These are phyloP conservation scores for Turritis glabra DNA, from an alignment of 345 rosid genomes.

Conservation along the genomic window DNA sequence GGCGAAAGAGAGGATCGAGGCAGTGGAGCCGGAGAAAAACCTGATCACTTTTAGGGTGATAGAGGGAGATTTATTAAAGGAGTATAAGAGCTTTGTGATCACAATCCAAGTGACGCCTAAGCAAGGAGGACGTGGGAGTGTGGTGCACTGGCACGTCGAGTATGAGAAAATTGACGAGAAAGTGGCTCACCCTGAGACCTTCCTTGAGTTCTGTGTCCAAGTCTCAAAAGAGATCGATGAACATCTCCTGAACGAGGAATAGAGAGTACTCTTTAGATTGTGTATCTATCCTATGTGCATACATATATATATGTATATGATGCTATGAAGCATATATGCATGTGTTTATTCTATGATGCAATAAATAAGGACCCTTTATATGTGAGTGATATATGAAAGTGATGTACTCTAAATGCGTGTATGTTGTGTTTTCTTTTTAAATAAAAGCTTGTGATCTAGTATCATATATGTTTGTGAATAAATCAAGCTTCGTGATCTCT, in stretches of 20 bases:
- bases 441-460: not conserved
- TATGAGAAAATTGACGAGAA: conserved; percentile 22
- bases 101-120: conserved; percentile 31
- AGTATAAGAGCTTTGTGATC: conserved; percentile 32
- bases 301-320: not conserved
- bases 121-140: conserved; percentile 23
- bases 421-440: not conserved
- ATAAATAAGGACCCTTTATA: not conserved
- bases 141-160: conserved; percentile 37
- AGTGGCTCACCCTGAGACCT: conserved; percentile 32
- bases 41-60: conserved; percentile 27
- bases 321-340: conserved; percentile 1
- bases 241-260: conserved; percentile 25
- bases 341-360: not conserved
- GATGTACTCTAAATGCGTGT: not conserved
- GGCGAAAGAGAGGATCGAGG: conserved; percentile 32
- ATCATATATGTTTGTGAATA: not conserved
- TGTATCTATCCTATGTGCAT: not conserved
- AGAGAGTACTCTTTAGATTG: not conserved
- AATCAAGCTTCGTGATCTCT: not conserved
- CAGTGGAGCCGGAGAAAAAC: conserved; percentile 33
- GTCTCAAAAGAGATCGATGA: conserved; percentile 22
- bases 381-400: not conserved
- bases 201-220: conserved; percentile 15
- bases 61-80: conserved; percentile 39